Base-by-base conservation (phyloP, 257 asterid genomes). In the Ilex aquifolium region DNA sequence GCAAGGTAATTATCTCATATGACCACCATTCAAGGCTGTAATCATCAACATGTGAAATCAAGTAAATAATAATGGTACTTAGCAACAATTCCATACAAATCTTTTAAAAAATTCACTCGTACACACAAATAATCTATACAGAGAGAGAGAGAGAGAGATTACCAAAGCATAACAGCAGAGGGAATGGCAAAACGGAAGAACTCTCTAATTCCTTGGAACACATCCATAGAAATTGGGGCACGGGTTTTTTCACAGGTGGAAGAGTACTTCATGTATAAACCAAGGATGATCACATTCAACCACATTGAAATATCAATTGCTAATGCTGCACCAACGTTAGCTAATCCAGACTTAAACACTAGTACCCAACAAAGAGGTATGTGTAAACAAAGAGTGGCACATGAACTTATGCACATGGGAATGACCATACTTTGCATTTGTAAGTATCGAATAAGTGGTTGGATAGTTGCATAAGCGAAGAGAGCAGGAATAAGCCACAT, bases 11-110 rank as follows among this genome's bases (percentile, higher is more conserved):
- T 46, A 88, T 76, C 83, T 91, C 96, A 76, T 74, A 91, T 31
- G 96, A 85, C 97, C 95, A 91, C 95, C 91, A 85, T 58, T 85
- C 86, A 6, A 88, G 85, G 60, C 97, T 91, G 67, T 74, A 67
- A 40, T 31, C 56, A 13, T 36, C 64, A 54, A 77, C 31, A 39
- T 32, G 14, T 21, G n/a, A 59, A 7, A 69, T 13, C 9, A 27
- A 31, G 10, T 17, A 3, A 51, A 44, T 16, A 10, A 17, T 69
- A 59, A 59, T 39, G 2, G 48, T 3, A 14, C 32, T 30, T n/a
- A 31, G 14, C 16, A 15, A 4, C 13, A 49, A 4, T 49, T 6
- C n/a, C 17, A 0, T 49, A 49, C 5, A 12, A 11, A 12, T 49
- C 10, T 49, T 15, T 49, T 0, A 12, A 49, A 49, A 12, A 49